Evolutionary conservation across 176 grass and related monocot genomes (phyloP), one percentile per base, ranked within the genome.

Genomic region (Poa pratensis): DNA sequence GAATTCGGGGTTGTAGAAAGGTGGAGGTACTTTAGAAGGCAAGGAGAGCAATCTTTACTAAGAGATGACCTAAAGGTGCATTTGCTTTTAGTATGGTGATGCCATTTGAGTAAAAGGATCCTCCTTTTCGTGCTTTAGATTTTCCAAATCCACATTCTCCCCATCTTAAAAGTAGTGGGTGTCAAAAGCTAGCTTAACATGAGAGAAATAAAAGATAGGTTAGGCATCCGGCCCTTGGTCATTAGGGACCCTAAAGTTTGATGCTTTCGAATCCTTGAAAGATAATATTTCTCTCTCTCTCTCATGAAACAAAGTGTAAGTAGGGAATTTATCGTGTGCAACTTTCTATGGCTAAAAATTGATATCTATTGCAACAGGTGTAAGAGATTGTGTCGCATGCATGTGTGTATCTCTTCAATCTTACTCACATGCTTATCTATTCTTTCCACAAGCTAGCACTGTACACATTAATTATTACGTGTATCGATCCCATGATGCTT

Each of bases 191-290:
- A 89, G 89, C 76, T 90, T 86, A 88, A 89, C 83, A 92, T 89
- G 82, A 89, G 83, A 35, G 46, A 43, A 35, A 75, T 75, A 20
- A 72, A 80, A 82, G 58, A 92, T 84, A 85, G 79, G 15, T 84
- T 92, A 85, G 77, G 90, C 83, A 90, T 84, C 74, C 63, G 60
- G 51, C 51, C 89, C 74, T 80, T 86, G 87, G 83, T 91, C 90
- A 90, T 93, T 89, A 81, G 37, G 86, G 61, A 74, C 83, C 70
- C 77, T 79, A 89, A 89, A 94, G 89, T 79, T 71, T 80, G 68
- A 57, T 89, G 83, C 90, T 95, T 95, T 89, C 82, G 88, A 95
- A 95, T 95, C 90, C 75, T 85, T 83, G 72, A 82, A 91, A 93
- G 90, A 93, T 87, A 88, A 92, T 73, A 77, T 81, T 58, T 86